These are phyloP conservation scores for Neolentinus lepideus DNA, from an alignment of 1,284 basidiomycete genomes.

Conservation along the genomic window DNA sequence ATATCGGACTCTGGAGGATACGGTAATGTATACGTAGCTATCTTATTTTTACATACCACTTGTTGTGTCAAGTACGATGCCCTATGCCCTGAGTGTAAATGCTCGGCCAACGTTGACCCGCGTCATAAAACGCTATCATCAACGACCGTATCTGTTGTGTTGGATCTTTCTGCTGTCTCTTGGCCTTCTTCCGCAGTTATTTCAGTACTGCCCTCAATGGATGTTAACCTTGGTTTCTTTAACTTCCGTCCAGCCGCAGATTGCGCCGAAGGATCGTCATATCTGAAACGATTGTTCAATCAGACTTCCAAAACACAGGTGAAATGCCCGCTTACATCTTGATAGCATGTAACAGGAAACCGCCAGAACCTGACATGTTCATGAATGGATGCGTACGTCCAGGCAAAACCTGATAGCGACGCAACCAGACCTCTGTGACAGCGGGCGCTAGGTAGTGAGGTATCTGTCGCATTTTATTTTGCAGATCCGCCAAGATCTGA, in stretches of 20 bases:
- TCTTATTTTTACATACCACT: background rate
- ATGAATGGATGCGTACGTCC: constrained; percentile 96
- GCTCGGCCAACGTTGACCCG: too few relatives aligned
- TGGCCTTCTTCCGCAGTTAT: background rate
- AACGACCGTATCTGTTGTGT: too few relatives aligned
- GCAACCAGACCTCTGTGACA: constrained; percentile 84
- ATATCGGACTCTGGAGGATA: background rate
- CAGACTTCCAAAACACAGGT: background rate
- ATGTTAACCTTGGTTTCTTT: constrained; percentile 4
- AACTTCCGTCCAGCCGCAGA: constrained; percentile 20
- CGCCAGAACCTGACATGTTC: constrained; percentile 85
- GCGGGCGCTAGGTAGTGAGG: constrained; percentile 74
- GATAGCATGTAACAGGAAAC: constrained; percentile 80
- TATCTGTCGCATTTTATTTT: constrained; percentile 61
- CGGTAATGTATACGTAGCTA: background rate
- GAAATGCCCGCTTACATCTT: constrained; percentile 62
- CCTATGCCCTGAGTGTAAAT: background rate
- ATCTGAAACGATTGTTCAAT: constrained; percentile 30
- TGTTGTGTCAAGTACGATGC: background rate
- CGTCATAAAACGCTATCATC: too few relatives aligned
- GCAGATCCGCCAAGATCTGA: constrained; percentile 69
- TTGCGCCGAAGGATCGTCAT: constrained; percentile 59
- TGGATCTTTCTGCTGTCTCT: too few relatives aligned
- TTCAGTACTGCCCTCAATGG: constrained; percentile 3
- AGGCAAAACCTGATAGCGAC: constrained; percentile 91